Conservation (phyloP, 2,329 filamentous ascomycete species). For the Verticillium alfalfae region DNA sequence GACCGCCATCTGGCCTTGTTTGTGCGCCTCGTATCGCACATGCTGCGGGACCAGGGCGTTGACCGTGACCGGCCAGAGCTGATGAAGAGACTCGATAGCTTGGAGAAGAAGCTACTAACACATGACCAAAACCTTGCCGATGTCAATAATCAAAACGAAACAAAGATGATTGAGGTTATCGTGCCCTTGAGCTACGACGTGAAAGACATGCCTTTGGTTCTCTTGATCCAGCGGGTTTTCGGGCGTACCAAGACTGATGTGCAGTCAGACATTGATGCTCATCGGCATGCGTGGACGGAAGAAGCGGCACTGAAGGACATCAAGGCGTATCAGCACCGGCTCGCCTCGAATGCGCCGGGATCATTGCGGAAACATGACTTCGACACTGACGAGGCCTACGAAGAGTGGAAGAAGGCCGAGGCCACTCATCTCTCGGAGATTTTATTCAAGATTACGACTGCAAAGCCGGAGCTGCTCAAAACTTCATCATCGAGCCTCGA, state of each 20-base stretch:
- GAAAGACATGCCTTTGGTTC: constrained; percentile 93
- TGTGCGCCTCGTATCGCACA: constrained; percentile 75
- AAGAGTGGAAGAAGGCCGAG: constrained; percentile 88
- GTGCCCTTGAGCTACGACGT: constrained; percentile 85
- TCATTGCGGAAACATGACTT: constrained; percentile 84
- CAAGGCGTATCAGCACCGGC: constrained; percentile 85
- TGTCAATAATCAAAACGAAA: constrained; percentile 50
- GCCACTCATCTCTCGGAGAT: constrained; percentile 82
- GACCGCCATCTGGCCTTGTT: constrained; percentile 95
- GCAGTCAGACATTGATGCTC: constrained; percentile 79
- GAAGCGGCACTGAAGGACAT: constrained; percentile 85
- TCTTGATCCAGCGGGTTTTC: constrained; percentile 82
- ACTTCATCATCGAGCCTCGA: constrained; percentile 50
- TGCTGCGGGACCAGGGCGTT: constrained; percentile 79
- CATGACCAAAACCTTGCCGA: constrained; percentile 86
- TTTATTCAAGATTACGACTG: constrained; percentile 85
- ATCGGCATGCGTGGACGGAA: constrained; percentile 81
- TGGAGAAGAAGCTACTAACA: constrained; percentile 90
- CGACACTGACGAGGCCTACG: constrained; percentile 80
- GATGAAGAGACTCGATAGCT: constrained; percentile 66
- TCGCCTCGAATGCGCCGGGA: constrained; percentile 72
- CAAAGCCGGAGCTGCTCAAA: constrained; percentile 79
- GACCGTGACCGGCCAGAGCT: constrained; percentile 81
- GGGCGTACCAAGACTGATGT: constrained; percentile 72
- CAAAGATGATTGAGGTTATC: constrained; percentile 71